Evolutionary conservation across 2,329 filamentous ascomycete genomes (phyloP).

Genomic region (Alternaria infectoria): DNA sequence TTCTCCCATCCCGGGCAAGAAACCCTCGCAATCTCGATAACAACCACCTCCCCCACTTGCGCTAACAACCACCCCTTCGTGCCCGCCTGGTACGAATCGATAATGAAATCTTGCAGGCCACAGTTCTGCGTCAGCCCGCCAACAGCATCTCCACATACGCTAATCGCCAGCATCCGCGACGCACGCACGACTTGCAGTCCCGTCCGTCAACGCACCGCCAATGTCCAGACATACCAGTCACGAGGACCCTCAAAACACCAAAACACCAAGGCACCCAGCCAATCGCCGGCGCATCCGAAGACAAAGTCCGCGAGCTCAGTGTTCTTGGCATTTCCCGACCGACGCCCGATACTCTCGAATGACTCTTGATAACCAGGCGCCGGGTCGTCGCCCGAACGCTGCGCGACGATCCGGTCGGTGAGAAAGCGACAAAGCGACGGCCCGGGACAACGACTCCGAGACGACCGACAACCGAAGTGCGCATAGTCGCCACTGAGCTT

Average conservation of each 20-base stretch:
- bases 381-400: conserved; percentile 7
- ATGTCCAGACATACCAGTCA: conserved; percentile 22
- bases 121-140: conserved; percentile 24
- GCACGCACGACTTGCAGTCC: conserved; percentile 11
- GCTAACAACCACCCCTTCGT: conserved; percentile 26
- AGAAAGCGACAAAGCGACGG: neutral
- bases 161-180: conserved; percentile 23
- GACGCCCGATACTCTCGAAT: neutral
- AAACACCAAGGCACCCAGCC: conserved; percentile 1
- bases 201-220: conserved; percentile 1
- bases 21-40: conserved; percentile 18
- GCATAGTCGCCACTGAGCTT: neutral
- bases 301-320: neutral
- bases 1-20: conserved; percentile 28
- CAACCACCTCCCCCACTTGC: conserved; percentile 35
- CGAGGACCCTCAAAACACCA: conserved; percentile 4
- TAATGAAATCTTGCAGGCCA: conserved; percentile 12
- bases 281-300: conserved; percentile 19
- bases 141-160: conserved; percentile 34
- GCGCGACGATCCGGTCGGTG: conserved; percentile 20
- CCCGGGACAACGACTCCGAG: neutral
- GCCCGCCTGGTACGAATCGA: conserved; percentile 21
- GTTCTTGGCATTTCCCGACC: conserved; percentile 3
- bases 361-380: conserved; percentile 3
- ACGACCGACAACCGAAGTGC: neutral